These are phyloP conservation scores for Petunia axillaris DNA, from an alignment of 257 asterid species.

Conservation along the genomic window DNA sequence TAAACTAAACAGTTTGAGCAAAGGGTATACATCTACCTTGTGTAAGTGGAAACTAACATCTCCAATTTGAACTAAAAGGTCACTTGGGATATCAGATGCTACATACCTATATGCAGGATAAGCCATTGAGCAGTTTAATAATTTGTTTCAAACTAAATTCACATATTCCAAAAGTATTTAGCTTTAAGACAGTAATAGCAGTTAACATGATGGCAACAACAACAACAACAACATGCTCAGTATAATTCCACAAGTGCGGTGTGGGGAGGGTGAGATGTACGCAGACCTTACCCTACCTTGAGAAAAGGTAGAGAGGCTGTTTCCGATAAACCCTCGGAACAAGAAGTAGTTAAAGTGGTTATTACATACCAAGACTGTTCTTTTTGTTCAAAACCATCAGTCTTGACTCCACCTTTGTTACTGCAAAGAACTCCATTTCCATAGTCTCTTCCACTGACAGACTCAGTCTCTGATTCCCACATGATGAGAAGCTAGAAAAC, in stretches of 20 bases:
- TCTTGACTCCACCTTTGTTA: conserved; percentile 58
- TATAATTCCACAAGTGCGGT: too few relatives aligned
- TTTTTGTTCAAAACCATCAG: conserved; percentile 85
- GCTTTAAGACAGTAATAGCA: neutral
- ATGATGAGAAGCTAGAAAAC: conserved; percentile 35
- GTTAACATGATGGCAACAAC: neutral
- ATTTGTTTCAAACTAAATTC: neutral
- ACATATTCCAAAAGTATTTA: neutral
- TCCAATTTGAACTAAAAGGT: conserved; percentile 77
- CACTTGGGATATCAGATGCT: conserved; percentile 90
- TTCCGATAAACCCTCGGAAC: conserved; percentile 25
- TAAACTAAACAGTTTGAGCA: neutral
- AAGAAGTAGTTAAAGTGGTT: neutral
- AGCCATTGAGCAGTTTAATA: neutral
- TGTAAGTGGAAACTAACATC: conserved; percentile 81
- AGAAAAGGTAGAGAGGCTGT: too few relatives aligned
- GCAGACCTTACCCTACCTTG: too few relatives aligned
- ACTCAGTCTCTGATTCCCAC: conserved; percentile 93
- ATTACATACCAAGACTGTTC: conserved; percentile 80
- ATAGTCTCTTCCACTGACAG: conserved; percentile 59
- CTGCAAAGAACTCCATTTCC: conserved; percentile 65
- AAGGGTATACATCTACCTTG: conserved; percentile 58
- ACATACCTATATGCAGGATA: conserved; percentile 14
- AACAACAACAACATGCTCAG: neutral
- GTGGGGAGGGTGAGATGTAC: too few relatives aligned